Conservation (phyloP, 148 eudicot species). For the Pouteria glomerata region DNA sequence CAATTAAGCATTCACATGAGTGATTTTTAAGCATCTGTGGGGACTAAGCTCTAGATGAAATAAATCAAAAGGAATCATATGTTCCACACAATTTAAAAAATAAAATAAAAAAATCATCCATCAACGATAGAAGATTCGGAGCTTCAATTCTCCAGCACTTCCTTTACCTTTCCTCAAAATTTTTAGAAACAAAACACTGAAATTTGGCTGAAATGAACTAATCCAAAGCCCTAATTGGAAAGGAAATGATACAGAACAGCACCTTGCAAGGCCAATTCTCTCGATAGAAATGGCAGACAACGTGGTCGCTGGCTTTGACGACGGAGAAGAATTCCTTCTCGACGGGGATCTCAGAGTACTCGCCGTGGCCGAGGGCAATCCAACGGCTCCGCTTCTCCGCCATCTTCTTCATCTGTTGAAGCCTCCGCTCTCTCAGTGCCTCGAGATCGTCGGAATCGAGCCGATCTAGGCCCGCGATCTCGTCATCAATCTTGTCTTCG, state of each 20-base stretch:
- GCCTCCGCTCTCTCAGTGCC: conserved; percentile 66
- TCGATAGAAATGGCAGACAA: conserved; percentile 92
- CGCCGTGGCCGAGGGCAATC: conserved; percentile 87
- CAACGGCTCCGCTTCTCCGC: conserved; percentile 86
- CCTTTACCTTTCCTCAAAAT: neutral
- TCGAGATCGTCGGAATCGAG: conserved; percentile 86
- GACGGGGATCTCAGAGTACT: conserved; percentile 71
- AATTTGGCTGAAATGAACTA: neutral
- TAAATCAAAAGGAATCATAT: too few species aligned
- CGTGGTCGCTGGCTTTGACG: conserved; percentile 86
- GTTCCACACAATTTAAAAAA: too few species aligned
- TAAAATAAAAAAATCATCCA: too few species aligned
- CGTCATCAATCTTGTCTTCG: conserved; percentile 86
- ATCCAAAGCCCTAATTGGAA: neutral
- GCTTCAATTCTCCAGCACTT: neutral
- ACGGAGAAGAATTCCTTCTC: conserved; percentile 82
- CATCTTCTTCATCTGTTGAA: conserved; percentile 96
- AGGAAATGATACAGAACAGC: neutral
- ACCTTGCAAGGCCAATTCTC: conserved; percentile 99
- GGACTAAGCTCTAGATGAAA: too few species aligned
- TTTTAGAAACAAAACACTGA: neutral
- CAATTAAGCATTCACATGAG: too few species aligned
- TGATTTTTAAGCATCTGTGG: too few species aligned
- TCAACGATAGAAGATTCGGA: too few species aligned
- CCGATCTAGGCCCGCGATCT: conserved; percentile 74